phyloP scores from a whole-genome alignment of 2,329 filamentous ascomycete genomes.

The Neophaeococcomyces aloes region DNA sequence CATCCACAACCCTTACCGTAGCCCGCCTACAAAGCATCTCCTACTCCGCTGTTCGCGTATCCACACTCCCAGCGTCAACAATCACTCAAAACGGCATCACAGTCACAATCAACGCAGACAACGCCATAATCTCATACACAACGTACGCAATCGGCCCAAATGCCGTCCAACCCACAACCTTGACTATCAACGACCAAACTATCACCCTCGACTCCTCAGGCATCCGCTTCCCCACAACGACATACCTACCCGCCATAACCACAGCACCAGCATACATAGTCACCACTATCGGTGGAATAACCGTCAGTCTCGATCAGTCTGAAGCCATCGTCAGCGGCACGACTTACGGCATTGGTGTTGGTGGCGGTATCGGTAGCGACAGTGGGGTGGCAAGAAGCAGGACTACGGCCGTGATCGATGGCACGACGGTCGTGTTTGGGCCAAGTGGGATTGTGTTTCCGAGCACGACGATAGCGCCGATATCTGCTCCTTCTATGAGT shows the following conservation, averaged over 20 bases:
- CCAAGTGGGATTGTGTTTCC: conserved; percentile 41
- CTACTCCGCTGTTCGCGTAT: conserved; percentile 1
- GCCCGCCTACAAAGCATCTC: conserved; percentile 1
- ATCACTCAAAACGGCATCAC: conserved; percentile 13
- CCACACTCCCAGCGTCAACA: not conserved
- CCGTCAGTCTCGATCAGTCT: conserved; percentile 20
- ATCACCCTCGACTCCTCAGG: conserved; percentile 21
- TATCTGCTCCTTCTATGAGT: conserved; percentile 5
- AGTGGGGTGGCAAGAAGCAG: conserved; percentile 30
- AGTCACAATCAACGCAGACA: conserved; percentile 20
- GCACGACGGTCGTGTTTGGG: conserved; percentile 42
- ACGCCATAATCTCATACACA: conserved; percentile 21
- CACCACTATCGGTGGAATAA: conserved; percentile 17
- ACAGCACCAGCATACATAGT: conserved; percentile 10
- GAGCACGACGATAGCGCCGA: conserved; percentile 27
- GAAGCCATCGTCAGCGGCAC: conserved; percentile 37
- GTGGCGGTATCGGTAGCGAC: no score
- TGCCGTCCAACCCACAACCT: conserved; percentile 17
- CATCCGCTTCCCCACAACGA: conserved; percentile 20
- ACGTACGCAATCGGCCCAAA: conserved; percentile 22
- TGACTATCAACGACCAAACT: conserved; percentile 19
- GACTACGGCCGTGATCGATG: conserved; percentile 35
- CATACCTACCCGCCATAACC: conserved; percentile 10
- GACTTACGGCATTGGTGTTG: conserved; percentile 46
- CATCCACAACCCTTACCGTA: conserved; percentile 5